A percentile compares a stretch with the other conserved stretches of the same genome.
phyloP scores from a whole-genome alignment of 2,329 filamentous ascomycete genomes.

The Phyllosticta ampelicida region DNA sequence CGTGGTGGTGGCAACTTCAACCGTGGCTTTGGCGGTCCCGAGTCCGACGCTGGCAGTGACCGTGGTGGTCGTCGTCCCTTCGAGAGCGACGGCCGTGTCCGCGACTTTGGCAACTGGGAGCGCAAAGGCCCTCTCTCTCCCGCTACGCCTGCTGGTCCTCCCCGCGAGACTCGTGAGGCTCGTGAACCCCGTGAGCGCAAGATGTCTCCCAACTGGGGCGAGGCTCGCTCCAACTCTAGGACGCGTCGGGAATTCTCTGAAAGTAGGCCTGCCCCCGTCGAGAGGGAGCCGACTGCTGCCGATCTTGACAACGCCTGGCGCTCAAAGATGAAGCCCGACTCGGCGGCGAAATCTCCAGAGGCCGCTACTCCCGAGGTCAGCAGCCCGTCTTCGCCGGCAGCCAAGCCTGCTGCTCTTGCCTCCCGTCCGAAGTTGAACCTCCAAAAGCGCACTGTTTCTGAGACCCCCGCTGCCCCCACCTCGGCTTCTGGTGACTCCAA shows the following conservation, averaged over 20 bases:
- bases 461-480: constrained; percentile 45
- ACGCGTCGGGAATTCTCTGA: constrained; percentile 53
- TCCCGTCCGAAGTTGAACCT: constrained; percentile 77
- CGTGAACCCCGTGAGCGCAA: constrained; percentile 33
- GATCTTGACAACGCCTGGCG: constrained; percentile 94
- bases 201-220: constrained; percentile 64
- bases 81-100: constrained; percentile 61
- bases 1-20: constrained; percentile 35
- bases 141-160: constrained; percentile 28
- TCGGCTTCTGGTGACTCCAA: constrained; percentile 53
- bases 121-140: constrained; percentile 85
- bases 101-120: constrained; percentile 87
- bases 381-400: constrained; percentile 63
- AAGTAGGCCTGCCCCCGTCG: constrained; percentile 50
- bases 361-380: constrained; percentile 58
- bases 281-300: constrained; percentile 71
- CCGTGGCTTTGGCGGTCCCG: constrained; percentile 42
- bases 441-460: constrained; percentile 80
- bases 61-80: constrained; percentile 53
- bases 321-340: constrained; percentile 78
- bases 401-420: constrained; percentile 46
- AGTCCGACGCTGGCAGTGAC: constrained; percentile 45
- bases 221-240: constrained; percentile 59
- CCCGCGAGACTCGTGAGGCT: constrained; percentile 48
- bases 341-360: constrained; percentile 49